A percentile compares a stretch with the other conserved stretches of the same genome.
Evolutionary conservation across 1,284 basidiomycete species (phyloP).

Genomic region (Marasmius fiardii): DNA sequence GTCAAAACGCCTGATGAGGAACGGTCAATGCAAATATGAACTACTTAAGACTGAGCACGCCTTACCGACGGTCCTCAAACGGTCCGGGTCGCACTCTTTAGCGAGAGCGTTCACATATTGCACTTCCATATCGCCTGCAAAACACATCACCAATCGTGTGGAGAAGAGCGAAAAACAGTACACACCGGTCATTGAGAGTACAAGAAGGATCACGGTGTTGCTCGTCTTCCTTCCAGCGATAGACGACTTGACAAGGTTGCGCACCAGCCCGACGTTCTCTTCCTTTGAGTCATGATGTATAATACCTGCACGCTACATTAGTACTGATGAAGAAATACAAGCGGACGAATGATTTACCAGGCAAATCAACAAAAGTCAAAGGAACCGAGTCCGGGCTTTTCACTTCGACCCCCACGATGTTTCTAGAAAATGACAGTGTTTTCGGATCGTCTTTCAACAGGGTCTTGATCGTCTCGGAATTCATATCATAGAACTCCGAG

Average conservation of each 20-base stretch:
- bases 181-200: conserved; percentile 58
- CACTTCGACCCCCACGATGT: conserved; percentile 42
- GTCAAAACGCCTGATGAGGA: conserved; percentile 38
- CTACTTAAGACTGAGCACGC: neutral
- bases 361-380: conserved; percentile 52
- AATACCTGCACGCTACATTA: neutral
- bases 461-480: conserved; percentile 25
- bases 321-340: conserved; percentile 3
- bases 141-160: neutral
- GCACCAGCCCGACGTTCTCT: conserved; percentile 40
- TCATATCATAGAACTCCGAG: conserved; percentile 32
- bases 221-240: conserved; percentile 30
- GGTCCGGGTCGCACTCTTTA: conserved; percentile 33
- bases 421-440: conserved; percentile 49
- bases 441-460: conserved; percentile 18
- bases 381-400: conserved; percentile 40
- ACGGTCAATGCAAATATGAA: neutral
- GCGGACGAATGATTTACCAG: conserved; percentile 29
- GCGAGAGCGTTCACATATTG: conserved; percentile 42
- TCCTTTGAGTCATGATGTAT: conserved; percentile 40
- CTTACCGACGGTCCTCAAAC: conserved; percentile 43
- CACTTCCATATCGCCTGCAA: conserved; percentile 47
- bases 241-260: conserved; percentile 40
- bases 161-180: neutral
- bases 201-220: conserved; percentile 55